Evolutionary conservation across 257 asterid species (phyloP).

Genomic region (Nicotiana paniculata): DNA sequence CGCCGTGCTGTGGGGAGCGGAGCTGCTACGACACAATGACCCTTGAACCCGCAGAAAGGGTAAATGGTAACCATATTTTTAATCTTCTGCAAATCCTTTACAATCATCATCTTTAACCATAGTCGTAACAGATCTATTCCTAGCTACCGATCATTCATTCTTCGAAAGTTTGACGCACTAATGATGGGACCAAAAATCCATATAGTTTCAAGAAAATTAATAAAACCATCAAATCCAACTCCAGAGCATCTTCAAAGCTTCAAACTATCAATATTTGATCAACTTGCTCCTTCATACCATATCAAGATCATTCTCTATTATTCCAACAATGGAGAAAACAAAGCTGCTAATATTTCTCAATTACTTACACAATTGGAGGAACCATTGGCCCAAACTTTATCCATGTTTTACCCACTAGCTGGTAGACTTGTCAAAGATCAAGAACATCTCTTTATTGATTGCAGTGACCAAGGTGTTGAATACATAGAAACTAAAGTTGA

Average conservation of each 20-base stretch:
- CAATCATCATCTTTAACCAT: not conserved
- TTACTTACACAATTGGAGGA: slow-evolving; percentile 6
- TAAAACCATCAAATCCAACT: slow-evolving; percentile 22
- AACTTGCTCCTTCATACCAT: slow-evolving; percentile 10
- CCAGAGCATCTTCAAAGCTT: slow-evolving; percentile 8
- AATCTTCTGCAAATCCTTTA: not conserved
- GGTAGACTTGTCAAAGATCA: slow-evolving; percentile 13
- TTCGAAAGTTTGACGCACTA: not conserved
- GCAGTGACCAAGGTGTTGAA: slow-evolving; percentile 24
- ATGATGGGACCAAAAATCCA: not conserved
- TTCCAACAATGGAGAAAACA: not conserved
- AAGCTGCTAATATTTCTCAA: not conserved
- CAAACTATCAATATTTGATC: slow-evolving; percentile 15
- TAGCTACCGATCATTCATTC: not conserved
- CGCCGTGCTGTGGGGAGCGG: too few relatives aligned
- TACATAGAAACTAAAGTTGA: slow-evolving; percentile 8
- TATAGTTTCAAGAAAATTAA: not conserved
- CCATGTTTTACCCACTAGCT: slow-evolving; percentile 17
- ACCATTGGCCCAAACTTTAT: slow-evolving; percentile 5
- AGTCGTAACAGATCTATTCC: not conserved
- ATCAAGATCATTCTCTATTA: slow-evolving; percentile 1
- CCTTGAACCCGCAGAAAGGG: too few relatives aligned
- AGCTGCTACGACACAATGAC: too few relatives aligned
- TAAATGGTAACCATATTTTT: not conserved
- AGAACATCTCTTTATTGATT: slow-evolving; percentile 5